A percentile compares a stretch with the other conserved stretches of the same genome.
Evolutionary conservation across 495 filamentous ascomycete species (phyloP).

Genomic region (Penicillium crystallinum): DNA sequence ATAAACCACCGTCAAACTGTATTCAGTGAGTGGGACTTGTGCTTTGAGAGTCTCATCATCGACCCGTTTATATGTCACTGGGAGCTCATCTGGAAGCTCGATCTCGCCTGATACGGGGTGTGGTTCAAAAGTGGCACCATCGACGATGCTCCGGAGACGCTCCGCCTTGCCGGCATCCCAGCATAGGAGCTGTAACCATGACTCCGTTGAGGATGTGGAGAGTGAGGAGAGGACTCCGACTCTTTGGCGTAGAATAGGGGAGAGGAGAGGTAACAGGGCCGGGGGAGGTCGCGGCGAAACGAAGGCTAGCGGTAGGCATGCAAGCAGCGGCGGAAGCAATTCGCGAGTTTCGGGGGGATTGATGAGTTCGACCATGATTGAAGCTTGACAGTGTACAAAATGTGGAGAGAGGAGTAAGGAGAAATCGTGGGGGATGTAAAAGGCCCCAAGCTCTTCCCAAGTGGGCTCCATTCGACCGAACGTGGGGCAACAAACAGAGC

Average conservation of each 20-base stretch:
- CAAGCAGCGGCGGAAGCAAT: slow-evolving; percentile 71
- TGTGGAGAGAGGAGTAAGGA: slow-evolving; percentile 2
- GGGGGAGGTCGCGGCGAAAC: slow-evolving; percentile 71
- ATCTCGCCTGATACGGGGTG: slow-evolving; percentile 93
- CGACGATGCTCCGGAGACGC: slow-evolving; percentile 59
- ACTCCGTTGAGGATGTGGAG: slow-evolving; percentile 54
- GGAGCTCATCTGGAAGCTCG: slow-evolving; percentile 63
- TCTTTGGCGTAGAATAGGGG: slow-evolving; percentile 86
- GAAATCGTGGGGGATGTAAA: not conserved
- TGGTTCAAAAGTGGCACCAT: slow-evolving; percentile 67
- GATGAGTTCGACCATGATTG: slow-evolving; percentile 50
- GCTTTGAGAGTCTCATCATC: slow-evolving; percentile 86
- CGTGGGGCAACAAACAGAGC: slow-evolving; percentile 19
- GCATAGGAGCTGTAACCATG: slow-evolving; percentile 87
- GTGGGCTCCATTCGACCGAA: slow-evolving; percentile 36
- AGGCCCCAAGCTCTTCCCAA: slow-evolving; percentile 4
- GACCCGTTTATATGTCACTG: slow-evolving; percentile 62
- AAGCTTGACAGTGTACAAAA: not conserved
- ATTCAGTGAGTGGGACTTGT: slow-evolving; percentile 50
- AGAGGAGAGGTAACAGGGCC: slow-evolving; percentile 73
- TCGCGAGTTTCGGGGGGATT: slow-evolving; percentile 57
- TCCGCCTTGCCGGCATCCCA: slow-evolving; percentile 69
- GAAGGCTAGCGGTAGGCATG: slow-evolving; percentile 79
- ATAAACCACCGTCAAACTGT: slow-evolving; percentile 53
- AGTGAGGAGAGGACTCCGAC: slow-evolving; percentile 65